Conservation (phyloP, 108 stramenopile species). For the Seminavis robusta region DNA sequence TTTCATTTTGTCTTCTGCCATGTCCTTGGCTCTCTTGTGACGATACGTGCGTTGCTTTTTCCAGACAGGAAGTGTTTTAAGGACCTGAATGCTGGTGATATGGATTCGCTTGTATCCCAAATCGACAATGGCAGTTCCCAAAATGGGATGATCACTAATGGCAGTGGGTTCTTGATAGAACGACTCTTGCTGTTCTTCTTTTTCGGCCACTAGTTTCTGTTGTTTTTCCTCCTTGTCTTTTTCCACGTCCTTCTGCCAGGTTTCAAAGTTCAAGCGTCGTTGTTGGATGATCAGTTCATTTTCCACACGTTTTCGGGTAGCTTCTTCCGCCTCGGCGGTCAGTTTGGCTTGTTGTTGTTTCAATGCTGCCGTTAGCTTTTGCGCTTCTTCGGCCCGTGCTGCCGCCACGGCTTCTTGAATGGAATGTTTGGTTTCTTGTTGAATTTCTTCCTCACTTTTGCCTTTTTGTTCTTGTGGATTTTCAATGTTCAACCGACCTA, state of each 20-base stretch:
- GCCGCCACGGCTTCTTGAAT: slow-evolving; percentile 45
- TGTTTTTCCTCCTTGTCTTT: slow-evolving; percentile 16
- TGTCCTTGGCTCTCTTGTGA: slow-evolving; percentile 62
- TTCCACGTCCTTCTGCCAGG: slow-evolving; percentile 38
- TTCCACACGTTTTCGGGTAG: slow-evolving; percentile 35
- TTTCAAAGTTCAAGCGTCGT: slow-evolving; percentile 37
- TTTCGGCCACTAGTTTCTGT: background rate
- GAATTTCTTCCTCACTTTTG: too few relatives aligned
- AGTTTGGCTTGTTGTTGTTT: slow-evolving; percentile 11
- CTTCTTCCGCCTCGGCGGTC: slow-evolving; percentile 32
- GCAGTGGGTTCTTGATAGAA: background rate
- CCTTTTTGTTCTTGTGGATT: too few relatives aligned
- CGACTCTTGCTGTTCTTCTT: background rate
- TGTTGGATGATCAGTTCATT: slow-evolving; percentile 34
- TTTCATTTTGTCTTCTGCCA: slow-evolving; percentile 70
- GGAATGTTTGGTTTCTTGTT: too few relatives aligned
- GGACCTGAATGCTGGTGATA: slow-evolving; percentile 31
- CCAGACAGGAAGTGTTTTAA: slow-evolving; percentile 63
- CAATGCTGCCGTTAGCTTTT: too few relatives aligned
- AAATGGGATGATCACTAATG: slow-evolving; percentile 47
- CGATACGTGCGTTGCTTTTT: slow-evolving; percentile 77
- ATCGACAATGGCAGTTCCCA: slow-evolving; percentile 51
- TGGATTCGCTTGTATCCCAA: slow-evolving; percentile 69
- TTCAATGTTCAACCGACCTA: too few relatives aligned
- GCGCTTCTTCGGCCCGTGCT: slow-evolving; percentile 37